Percentiles rank a stretch among this genome's conserved stretches.
phyloP scores from a whole-genome alignment of 2,329 filamentous ascomycete species.

The Alternaria sp. region DNA sequence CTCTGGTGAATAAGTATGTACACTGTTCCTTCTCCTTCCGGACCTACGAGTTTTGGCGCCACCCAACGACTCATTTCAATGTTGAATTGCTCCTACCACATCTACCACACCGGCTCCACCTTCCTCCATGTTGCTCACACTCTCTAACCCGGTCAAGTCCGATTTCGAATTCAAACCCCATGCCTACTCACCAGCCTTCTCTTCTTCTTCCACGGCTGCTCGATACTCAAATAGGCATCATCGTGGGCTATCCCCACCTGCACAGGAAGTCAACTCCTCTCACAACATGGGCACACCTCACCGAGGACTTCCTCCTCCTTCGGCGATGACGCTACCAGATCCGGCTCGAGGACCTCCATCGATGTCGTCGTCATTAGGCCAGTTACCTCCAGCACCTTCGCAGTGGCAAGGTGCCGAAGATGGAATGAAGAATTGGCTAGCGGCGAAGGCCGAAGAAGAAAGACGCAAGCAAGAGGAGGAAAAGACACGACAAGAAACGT shows the following conservation, averaged over 20 bases:
- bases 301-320: slow-evolving; percentile 62
- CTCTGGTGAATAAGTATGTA: slow-evolving; percentile 50
- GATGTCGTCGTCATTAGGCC: slow-evolving; percentile 48
- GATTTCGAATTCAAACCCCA: slow-evolving; percentile 59
- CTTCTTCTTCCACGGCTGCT: slow-evolving; percentile 49
- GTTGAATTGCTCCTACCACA: slow-evolving; percentile 36
- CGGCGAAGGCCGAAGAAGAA: slow-evolving; percentile 62
- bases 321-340: slow-evolving; percentile 62
- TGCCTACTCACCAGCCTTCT: slow-evolving; percentile 57
- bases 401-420: slow-evolving; percentile 62
- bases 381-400: slow-evolving; percentile 55
- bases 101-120: slow-evolving; percentile 24
- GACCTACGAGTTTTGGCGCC: slow-evolving; percentile 38
- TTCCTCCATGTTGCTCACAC: slow-evolving; percentile 60
- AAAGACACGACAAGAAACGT: slow-evolving; percentile 60
- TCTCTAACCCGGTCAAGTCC: slow-evolving; percentile 57
- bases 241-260: slow-evolving; percentile 49
- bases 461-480: slow-evolving; percentile 63
- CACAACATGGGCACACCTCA: slow-evolving; percentile 61
- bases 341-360: slow-evolving; percentile 51
- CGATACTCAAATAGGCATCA: slow-evolving; percentile 52
- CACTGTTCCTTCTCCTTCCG: slow-evolving; percentile 45
- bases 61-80: slow-evolving; percentile 46
- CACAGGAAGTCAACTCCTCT: slow-evolving; percentile 54
- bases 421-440: slow-evolving; percentile 61